Base-by-base conservation (phyloP, 2,329 filamentous ascomycete genomes). In the Claviceps fusiformis region DNA sequence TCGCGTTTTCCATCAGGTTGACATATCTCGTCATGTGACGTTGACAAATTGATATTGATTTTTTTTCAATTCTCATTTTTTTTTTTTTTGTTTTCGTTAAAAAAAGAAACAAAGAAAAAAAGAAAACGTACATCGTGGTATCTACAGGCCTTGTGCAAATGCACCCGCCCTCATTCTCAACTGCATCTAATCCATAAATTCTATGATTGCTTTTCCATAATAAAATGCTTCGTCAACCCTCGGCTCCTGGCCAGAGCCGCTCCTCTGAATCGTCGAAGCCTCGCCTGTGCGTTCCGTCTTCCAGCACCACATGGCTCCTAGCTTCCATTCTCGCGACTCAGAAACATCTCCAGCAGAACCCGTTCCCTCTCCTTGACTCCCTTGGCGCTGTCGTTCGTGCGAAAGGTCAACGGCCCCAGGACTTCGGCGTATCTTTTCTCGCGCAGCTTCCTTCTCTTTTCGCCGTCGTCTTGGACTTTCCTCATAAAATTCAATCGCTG, bases 341-440 rank as follows among this genome's bases (percentile, higher is more conserved):
- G 54, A 58, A 95, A 95, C 33, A 89, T 71, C 65, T 90, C 86
- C 35, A 95, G 65, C 13, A 91, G 70, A 10, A 76, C 76, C 55
- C 76, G 75, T 72, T 83, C 86, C 65, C 80, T 79, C 56, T 86
- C 86, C 59, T 84, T 82, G 15, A 75, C 68, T 0, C 72, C 69
- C 57, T 75, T 83, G 60, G 87, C 85, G 68, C 80, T 75, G 2
- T 72, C 71, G 56, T 69, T 72, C 43, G 61, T 62, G 8, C 83
- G 76, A 57, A 90, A 85, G 13, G 89, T 73, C 0, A 81, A 73
- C 1, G 73, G 72, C 1, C 81, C 80, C 60, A 93, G 85, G 0
- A 89, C 70, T 52, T 81, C 78, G 0, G 86, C 83, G 44, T 85
- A 80, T 43, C 75, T 76, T 56, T 70, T 77, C 68, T 86, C 82